Evolutionary conservation across 495 filamentous ascomycete species (phyloP), one percentile per base, ranked within the genome.

Genomic region (Haplographium delicatum): DNA sequence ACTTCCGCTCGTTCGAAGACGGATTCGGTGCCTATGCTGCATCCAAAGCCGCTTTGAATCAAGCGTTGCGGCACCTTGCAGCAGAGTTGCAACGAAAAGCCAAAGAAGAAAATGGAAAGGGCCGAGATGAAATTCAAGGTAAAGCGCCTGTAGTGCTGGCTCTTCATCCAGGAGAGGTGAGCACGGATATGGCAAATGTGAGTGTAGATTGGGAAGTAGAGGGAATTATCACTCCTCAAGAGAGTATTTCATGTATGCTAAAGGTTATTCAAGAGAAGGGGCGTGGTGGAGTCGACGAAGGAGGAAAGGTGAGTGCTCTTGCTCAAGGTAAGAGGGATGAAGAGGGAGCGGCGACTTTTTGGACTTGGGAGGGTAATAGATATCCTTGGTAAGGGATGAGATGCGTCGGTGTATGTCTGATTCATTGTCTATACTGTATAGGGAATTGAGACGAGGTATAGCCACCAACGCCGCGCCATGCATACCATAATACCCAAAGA

Each of bases 21-120:
- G 78, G 78, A 9, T 80, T 81, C 50, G 78, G 72, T 5, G 78
- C 78, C 5, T 82, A 80, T 58, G 70, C 72, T 5, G 75, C 75
- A 0, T 76, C 73, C 4, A 81, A 82, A 59, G 70, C 75, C n/a
- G 78, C 78, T 0, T 58, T 82, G 39, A 82, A 82, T 57, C 73
- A 78, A 55, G 72, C 68, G 33, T 60, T 80, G 2, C 55, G 78
- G 10, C 77, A 81, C 51, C 70, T 81, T 69, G 73, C 74, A 1
- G 70, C 72, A 0, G 77, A 81, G 51, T 56, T 80, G 18, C 66
- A 67, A 46, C 59, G 76, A 15, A 72, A 72, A n/a, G 15, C 16
- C 11, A 19, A 35, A 15, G n/a, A n/a, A n/a, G n/a, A n/a, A n/a
- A 47, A 47, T 44, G 20, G 42, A 16, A 2, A 27, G n/a, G 23